Evolutionary conservation across 2,329 filamentous ascomycete genomes (phyloP), one percentile per base, ranked within the genome.

Genomic region (Xylariaceae sp.): DNA sequence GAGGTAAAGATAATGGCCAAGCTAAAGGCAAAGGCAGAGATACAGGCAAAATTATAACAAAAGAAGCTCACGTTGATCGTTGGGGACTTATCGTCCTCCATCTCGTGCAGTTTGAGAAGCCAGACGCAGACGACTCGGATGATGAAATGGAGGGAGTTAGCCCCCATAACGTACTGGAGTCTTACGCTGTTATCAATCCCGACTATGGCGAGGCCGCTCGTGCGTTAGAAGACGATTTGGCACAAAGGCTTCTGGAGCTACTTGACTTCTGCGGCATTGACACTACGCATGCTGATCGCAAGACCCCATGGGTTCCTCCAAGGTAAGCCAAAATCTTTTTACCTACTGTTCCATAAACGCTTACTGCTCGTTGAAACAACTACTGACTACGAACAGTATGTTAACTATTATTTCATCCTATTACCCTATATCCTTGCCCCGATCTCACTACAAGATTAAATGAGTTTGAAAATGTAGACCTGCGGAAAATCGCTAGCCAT

Each of bases 81-180:
- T 67, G 63, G 64, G 48, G 48, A n/a, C 49, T 56, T 1, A 51
- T 53, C 11, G 46, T 67, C 37, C 36, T 65, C 4, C 56, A 63
- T 28, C 44, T 65, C 16, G 19, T 11, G 9, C 40, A 16, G 3
- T 24, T 1, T 8, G 3, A 24, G 5, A 26, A 24, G 11, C 11
- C 36, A 2, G 23, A 51, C 6, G 28, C 23, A 6, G 21, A 24
- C 1, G 33, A 14, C 3, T 7, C n/a, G 4, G 4, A 34, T 12
- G 56, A 51, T 14, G 16, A 39, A 3, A 2, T 29, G 2, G 3
- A 4, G 2, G 36, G 36, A n/a, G n/a, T n/a, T n/a, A n/a, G n/a
- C 2, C 48, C 47, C 12, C 31, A 12, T 24, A 37, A 56, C 11
- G 14, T 19, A 1, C 11, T 65, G 6, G 9, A 53, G 4, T 48